Evolutionary conservation across 2,329 filamentous ascomycete genomes (phyloP).

Genomic region (Cordyceps cicadae): DNA sequence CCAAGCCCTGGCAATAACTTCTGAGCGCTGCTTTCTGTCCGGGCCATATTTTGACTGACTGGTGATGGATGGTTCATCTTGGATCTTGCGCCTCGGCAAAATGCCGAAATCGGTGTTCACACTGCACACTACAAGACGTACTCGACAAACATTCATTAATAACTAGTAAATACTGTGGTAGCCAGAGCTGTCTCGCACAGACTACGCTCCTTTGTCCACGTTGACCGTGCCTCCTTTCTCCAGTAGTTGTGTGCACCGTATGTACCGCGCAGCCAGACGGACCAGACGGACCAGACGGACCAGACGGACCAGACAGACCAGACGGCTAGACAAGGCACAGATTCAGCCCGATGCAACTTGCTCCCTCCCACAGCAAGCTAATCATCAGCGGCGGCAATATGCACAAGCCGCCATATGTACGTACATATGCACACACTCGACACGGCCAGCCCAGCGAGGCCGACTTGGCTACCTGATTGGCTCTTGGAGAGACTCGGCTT

Average conservation of each 20-base stretch:
- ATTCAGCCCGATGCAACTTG: background rate
- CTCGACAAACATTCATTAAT: too few species aligned
- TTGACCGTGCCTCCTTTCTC: too few species aligned
- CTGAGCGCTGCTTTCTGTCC: background rate
- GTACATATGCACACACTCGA: background rate
- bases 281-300: too few species aligned
- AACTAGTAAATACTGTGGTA: too few species aligned
- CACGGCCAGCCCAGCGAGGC: background rate
- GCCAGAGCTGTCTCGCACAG: too few species aligned
- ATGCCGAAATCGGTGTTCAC: too few species aligned
- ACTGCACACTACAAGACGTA: background rate
- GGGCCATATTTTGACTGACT: background rate
- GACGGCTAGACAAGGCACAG: background rate
- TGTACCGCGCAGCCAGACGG: too few species aligned
- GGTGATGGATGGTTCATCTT: background rate
- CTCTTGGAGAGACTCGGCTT: background rate
- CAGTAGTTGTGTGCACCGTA: too few species aligned
- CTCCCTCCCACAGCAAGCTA: background rate
- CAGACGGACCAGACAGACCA: too few species aligned
- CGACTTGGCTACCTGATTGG: background rate
- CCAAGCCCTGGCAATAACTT: too few species aligned
- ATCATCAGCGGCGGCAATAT: slow-evolving; percentile 1
- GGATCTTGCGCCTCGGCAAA: background rate
- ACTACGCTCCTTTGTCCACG: background rate
- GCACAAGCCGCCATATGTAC: background rate